phyloP scores from a whole-genome alignment of 768 basidiomycete species.

The Cystobasidium onofrii region DNA sequence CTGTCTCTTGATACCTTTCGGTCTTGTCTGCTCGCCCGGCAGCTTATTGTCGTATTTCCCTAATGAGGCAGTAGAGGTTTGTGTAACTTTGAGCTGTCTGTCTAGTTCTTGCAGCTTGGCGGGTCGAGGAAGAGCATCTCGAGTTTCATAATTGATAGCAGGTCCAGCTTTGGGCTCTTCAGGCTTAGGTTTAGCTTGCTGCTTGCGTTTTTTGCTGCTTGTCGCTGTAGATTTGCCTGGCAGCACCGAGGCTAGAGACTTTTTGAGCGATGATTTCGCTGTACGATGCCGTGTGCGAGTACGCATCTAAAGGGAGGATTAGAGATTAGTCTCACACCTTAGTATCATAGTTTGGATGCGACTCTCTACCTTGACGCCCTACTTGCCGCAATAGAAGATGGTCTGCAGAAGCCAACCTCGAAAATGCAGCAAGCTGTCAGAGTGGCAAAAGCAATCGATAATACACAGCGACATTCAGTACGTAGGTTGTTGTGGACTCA shows the following conservation, averaged over 20 bases:
- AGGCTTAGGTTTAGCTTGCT: neutral
- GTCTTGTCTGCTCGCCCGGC: conserved; percentile 80
- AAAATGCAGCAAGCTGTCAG: too few species aligned
- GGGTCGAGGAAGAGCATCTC: conserved; percentile 14
- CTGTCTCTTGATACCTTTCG: conserved; percentile 82
- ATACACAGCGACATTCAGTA: too few species aligned
- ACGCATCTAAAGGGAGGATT: too few species aligned
- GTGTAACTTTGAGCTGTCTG: conserved; percentile 63
- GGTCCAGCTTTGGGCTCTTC: neutral
- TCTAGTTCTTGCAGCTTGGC: conserved; percentile 66
- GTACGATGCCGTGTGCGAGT: neutral
- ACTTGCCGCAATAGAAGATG: too few species aligned
- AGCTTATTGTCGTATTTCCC: conserved; percentile 80
- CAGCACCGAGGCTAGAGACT: neutral
- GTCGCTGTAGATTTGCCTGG: neutral
- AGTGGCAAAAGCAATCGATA: too few species aligned
- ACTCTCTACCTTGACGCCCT: too few species aligned
- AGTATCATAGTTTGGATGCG: too few species aligned
- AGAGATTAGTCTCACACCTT: too few species aligned
- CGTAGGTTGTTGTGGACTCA: too few species aligned
- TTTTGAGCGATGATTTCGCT: neutral
- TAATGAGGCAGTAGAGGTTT: conserved; percentile 85
- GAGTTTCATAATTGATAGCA: conserved; percentile 14
- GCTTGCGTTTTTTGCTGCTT: neutral
- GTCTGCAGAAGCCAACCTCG: too few species aligned